phyloP scores from a whole-genome alignment of 805 yeast genomes.

The Monosporozyma servazzii region DNA sequence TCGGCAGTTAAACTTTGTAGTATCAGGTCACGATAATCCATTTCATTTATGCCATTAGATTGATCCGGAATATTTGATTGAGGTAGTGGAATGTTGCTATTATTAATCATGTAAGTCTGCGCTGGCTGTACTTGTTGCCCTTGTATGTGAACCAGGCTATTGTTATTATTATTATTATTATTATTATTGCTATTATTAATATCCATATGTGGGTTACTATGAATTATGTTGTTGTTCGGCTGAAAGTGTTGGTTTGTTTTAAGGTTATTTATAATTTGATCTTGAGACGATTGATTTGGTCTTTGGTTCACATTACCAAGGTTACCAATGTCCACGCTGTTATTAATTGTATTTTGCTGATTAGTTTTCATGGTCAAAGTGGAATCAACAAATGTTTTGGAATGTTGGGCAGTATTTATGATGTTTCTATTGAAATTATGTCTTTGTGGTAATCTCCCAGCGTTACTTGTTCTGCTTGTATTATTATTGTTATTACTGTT shows the following conservation, averaged over 20 bases:
- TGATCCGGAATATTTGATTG: constrained; percentile 6
- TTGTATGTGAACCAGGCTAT: neutral
- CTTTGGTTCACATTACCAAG: neutral
- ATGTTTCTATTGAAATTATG: neutral
- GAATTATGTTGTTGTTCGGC: neutral
- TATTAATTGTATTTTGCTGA: neutral
- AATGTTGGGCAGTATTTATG: neutral
- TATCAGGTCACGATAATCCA: constrained; percentile 10
- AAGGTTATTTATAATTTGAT: neutral
- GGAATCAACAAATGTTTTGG: neutral
- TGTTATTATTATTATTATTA: neutral
- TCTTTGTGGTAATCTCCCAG: neutral
- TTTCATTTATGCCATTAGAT: constrained; percentile 16
- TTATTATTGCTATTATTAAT: neutral
- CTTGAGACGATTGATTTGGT: neutral
- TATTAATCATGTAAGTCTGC: neutral
- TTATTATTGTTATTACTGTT: neutral
- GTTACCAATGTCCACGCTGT: neutral
- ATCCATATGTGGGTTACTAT: neutral
- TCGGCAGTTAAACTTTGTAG: constrained; percentile 27
- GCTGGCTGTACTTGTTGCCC: neutral
- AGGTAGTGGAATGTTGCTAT: neutral
- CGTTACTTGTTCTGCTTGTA: neutral
- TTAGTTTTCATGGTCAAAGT: neutral
- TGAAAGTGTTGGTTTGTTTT: neutral